phyloP scores from a whole-genome alignment of 495 filamentous ascomycete species.

The Penicillium silybi region DNA sequence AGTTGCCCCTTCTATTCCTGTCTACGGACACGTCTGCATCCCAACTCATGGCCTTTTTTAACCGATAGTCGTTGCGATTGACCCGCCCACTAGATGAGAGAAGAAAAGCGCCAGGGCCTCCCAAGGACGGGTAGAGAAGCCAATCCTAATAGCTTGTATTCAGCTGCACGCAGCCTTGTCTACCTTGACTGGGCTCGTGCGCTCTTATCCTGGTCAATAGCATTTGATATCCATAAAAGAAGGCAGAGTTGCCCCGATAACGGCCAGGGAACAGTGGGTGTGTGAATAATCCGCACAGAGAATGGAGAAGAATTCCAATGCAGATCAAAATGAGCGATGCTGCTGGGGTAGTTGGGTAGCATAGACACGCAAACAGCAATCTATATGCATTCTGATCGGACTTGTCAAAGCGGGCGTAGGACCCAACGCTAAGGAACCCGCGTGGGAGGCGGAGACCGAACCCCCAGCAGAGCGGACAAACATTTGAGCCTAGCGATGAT shows the following conservation, averaged over 20 bases:
- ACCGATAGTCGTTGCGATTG: background rate
- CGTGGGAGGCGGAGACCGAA: too few relatives aligned
- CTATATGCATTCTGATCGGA: background rate
- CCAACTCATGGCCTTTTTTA: background rate
- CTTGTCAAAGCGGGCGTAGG: too few relatives aligned
- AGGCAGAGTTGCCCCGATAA: background rate
- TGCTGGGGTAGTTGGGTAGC: background rate
- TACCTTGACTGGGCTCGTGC: background rate
- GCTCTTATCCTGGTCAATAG: background rate
- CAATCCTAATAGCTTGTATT: background rate
- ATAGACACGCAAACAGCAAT: background rate
- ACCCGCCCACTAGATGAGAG: background rate
- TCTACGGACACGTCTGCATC: background rate
- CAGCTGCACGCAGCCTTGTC: background rate
- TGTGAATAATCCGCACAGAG: background rate
- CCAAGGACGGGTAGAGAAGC: background rate
- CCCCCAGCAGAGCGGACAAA: too few relatives aligned
- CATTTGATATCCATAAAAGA: background rate
- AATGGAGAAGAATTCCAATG: background rate
- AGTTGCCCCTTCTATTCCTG: background rate
- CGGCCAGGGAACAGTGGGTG: background rate
- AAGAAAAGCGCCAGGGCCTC: background rate
- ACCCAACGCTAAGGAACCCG: too few relatives aligned
- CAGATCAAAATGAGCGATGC: background rate
- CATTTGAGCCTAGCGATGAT: too few relatives aligned